Evolutionary conservation across 106 monocot genomes (phyloP).

Genomic region (Alisma plantagoaquatica): DNA sequence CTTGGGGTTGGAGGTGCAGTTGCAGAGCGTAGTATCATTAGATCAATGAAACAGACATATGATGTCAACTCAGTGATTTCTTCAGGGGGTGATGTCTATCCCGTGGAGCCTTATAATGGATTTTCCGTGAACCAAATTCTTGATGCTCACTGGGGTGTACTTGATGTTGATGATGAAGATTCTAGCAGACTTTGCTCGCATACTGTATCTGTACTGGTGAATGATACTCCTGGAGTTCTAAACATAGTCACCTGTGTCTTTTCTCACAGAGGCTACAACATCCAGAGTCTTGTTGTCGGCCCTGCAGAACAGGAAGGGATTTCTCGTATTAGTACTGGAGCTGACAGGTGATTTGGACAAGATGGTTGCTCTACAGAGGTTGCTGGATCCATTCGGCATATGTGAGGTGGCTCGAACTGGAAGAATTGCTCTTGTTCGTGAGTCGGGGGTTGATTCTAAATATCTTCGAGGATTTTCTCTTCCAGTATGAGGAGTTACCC

Average conservation of each 20-base stretch:
- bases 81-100: conserved; percentile 6
- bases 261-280: conserved; percentile 93
- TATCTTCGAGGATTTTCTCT: too few species aligned
- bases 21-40: too few species aligned
- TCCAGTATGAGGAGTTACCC: too few species aligned
- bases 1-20: too few species aligned
- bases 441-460: too few species aligned
- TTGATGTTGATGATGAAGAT: conserved; percentile 7
- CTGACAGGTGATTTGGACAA: too few species aligned
- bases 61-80: too few species aligned
- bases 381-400: too few species aligned
- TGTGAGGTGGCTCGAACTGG: too few species aligned
- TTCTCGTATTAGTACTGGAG: conserved; percentile 90
- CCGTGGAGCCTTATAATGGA: background rate
- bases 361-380: too few species aligned
- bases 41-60: too few species aligned
- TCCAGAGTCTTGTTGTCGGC: conserved; percentile 99
- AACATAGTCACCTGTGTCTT: conserved; percentile 90
- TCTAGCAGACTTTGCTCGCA: conserved; percentile 75
- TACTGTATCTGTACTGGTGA: conserved; percentile 89
- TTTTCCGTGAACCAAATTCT: background rate
- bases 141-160: conserved; percentile 2
- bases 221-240: conserved; percentile 81
- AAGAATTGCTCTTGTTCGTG: too few species aligned
- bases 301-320: conserved; percentile 65